Evolutionary conservation across 148 eudicot species (phyloP), one percentile per base, ranked within the genome.

Genomic region (Bassia scoparia): DNA sequence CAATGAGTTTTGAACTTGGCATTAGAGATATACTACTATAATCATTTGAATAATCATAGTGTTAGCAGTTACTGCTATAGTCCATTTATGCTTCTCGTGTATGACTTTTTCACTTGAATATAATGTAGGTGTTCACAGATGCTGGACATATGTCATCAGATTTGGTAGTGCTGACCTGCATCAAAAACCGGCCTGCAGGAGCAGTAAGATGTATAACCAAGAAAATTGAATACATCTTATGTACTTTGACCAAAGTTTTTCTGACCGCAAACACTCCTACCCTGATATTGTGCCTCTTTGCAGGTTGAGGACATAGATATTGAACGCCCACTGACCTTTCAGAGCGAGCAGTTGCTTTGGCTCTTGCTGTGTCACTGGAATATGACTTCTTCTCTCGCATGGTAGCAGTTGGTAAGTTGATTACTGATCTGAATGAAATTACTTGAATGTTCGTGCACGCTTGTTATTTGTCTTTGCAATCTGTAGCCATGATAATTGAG

Each of bases 141-240:
- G 99, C 99, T 77, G 99, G 99, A 74, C 97, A 95, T 95, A 95
- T 82, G 96, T 81, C 71, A 95, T 95, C 69, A 87, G 97, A 60
- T 95, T 91, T 83, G 99, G 99, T 48, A 88, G 80, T 74, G 78
- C 90, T 53, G 87, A 83, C 71, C 87, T 31, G 66, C 52, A 56
- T 52, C 77, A 52, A 78, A 75, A 68, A 63, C 76, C 41, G 84
- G 78, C 67, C 79, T 81, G 84, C 84, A 59, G 38, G 68, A 71
- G 75, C 55, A 83, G 98, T 93, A 86, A 74, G 37, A 20, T 29
- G 15, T 46, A 49, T 18, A 21, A 30, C 61, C 23, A n/a, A 38
- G 37, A 31, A 53, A 69, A 61, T 8, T 59, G 52, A 54, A 67
- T 33, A 29, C 55, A 38, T 34, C 43, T 15, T 68, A 29, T 38